Evolutionary conservation across 148 eudicot species (phyloP).

Genomic region (Rhododendron griersonianum): DNA sequence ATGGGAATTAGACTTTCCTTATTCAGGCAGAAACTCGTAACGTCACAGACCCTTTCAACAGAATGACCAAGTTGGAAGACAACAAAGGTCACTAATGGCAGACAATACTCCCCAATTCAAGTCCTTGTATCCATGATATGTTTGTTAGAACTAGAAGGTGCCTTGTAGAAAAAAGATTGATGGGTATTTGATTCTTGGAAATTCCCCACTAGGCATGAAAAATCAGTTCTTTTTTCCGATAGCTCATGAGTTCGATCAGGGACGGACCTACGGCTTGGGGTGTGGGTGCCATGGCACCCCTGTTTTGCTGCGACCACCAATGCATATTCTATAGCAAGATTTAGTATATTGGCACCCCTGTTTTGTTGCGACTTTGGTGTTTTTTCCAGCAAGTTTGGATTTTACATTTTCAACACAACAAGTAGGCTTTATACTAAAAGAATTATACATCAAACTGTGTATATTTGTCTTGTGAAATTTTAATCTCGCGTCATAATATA

Average conservation of each 20-base stretch:
- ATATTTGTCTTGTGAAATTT: too few species aligned
- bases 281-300: not conserved
- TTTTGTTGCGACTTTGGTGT: not conserved
- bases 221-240: not conserved
- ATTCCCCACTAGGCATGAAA: not conserved
- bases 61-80: not conserved
- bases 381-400: not conserved
- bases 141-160: conserved; percentile 3
- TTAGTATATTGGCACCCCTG: not conserved
- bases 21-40: not conserved
- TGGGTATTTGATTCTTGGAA: not conserved
- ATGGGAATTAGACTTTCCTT: not conserved
- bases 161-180: not conserved
- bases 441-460: too few species aligned
- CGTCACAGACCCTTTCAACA: not conserved
- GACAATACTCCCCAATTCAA: conserved; percentile 2
- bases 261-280: not conserved
- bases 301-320: not conserved
- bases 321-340: not conserved
- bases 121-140: not conserved
- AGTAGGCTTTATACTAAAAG: not conserved
- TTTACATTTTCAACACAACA: not conserved
- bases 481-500: too few species aligned
- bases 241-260: not conserved
- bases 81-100: conserved; percentile 10